These are phyloP conservation scores for Epichloe festucae DNA, from an alignment of 2,329 filamentous ascomycete genomes.

Conservation along the genomic window DNA sequence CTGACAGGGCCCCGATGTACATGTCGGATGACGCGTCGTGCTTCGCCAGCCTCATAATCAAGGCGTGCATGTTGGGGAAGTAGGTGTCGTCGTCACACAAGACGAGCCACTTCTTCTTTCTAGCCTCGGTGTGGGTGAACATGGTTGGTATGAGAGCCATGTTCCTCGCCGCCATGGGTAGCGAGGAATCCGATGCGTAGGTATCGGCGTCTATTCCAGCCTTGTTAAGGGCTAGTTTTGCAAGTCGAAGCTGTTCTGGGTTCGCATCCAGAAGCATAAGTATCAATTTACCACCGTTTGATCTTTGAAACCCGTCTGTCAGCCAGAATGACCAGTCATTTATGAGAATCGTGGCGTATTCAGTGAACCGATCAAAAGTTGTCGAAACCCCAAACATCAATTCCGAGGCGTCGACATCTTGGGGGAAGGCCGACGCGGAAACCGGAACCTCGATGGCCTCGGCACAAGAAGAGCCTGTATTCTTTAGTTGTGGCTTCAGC, in stretches of 20 bases:
- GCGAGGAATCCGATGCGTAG: conserved; percentile 32
- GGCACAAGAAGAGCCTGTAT: conserved; percentile 28
- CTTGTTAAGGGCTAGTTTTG: conserved; percentile 26
- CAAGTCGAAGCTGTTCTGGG: conserved; percentile 35
- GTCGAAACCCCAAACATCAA: conserved; percentile 47
- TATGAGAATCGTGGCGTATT: conserved; percentile 34
- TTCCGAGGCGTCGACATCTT: conserved; percentile 37
- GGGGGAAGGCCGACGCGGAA: conserved; percentile 25
- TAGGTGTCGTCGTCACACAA: conserved; percentile 53
- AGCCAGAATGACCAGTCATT: conserved; percentile 48
- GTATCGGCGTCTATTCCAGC: conserved; percentile 45
- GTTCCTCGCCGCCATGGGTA: conserved; percentile 43
- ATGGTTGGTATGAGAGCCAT: conserved; percentile 39
- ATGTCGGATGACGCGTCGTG: conserved; percentile 38
- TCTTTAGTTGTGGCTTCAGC: conserved; percentile 19
- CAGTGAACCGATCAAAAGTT: conserved; percentile 38
- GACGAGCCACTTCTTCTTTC: conserved; percentile 42
- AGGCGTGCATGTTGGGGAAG: conserved; percentile 43
- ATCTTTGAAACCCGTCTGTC: conserved; percentile 38
- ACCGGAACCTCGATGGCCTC: conserved; percentile 33
- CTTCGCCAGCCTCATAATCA: conserved; percentile 35
- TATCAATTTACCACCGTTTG: conserved; percentile 42
- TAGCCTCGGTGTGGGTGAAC: conserved; percentile 35
- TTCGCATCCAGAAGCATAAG: conserved; percentile 39
- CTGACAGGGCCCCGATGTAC: conserved; percentile 48